A percentile compares a stretch with the other conserved stretches of the same genome.
These are phyloP conservation scores for Trametes maxima DNA, from an alignment of 768 basidiomycete genomes.

Conservation along the genomic window DNA sequence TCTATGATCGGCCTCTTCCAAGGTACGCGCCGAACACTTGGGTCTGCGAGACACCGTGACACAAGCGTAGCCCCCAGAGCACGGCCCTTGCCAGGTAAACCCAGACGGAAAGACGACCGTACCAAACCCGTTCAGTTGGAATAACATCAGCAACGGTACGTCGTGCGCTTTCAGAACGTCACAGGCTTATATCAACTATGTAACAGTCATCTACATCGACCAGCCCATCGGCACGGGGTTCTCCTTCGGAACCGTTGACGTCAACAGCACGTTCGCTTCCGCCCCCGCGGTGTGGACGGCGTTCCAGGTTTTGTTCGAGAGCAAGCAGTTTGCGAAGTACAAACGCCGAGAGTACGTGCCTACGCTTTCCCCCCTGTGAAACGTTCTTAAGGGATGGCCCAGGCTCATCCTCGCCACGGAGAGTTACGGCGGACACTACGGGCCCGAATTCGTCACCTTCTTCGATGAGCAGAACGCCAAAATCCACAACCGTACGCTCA, in stretches of 20 bases:
- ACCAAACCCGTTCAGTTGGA: conserved; percentile 72
- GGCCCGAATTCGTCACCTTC: conserved; percentile 62
- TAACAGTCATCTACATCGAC: conserved; percentile 69
- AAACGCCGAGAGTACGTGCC: conserved; percentile 50
- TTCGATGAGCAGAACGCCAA: conserved; percentile 63
- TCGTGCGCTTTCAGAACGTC: neutral
- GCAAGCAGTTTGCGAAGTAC: conserved; percentile 51
- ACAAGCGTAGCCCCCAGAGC: conserved; percentile 40
- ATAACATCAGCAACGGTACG: conserved; percentile 66
- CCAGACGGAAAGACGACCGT: conserved; percentile 52
- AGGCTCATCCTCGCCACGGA: conserved; percentile 69
- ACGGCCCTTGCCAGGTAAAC: conserved; percentile 66
- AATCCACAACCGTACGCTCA: conserved; percentile 46
- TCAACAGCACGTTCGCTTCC: conserved; percentile 60
- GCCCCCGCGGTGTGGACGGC: conserved; percentile 62
- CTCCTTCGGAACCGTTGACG: conserved; percentile 56
- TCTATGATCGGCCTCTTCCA: conserved; percentile 64
- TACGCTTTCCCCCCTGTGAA: neutral
- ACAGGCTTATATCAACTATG: neutral
- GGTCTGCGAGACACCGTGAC: neutral
- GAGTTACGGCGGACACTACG: conserved; percentile 71
- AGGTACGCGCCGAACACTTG: conserved; percentile 35
- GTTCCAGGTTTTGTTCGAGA: conserved; percentile 66
- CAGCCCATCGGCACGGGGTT: conserved; percentile 71
- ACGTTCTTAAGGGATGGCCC: neutral